Evolutionary conservation across 139 green algal genomes (phyloP), one percentile per base, ranked within the genome.

Genomic region (Eudorina sp.): DNA sequence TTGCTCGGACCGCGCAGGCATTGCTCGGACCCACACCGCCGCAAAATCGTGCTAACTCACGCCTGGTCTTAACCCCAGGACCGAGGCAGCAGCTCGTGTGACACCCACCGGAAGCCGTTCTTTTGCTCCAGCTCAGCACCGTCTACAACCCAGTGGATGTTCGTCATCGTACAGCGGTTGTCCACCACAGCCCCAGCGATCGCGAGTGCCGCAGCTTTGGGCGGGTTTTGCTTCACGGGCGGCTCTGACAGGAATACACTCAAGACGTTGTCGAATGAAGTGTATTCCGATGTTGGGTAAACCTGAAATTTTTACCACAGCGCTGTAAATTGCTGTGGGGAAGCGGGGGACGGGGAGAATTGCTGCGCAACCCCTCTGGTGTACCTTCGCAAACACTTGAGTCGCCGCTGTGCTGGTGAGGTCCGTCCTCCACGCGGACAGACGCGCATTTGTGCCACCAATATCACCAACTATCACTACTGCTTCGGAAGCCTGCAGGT

Each of bases 371-470:
- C n/a, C 14, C 74, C 45, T 0, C 74, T 45, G 34, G 27, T 25
- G 8, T 40, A 88, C 88, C 64, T 93, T 89, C 1, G 83, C 60
- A 31, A 85, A 86, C 0, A 92, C 34, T 83, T 93, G 78, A 11
- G 62, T 81, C 38, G 81, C 66, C 3, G 31, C 48, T 0, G 53
- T 81, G 41, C 51, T 80, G 45, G 38, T 31, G 31, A 87, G 4
- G 60, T 95, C 88, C 5, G 94, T 85, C 31, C 86, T 81, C 95
- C 96, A 98, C n/a, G 97, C 64, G n/a, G 96, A 93, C 43, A 99
- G 93, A 29, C 97, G 94, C 29, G 96, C 97, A 85, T 99, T 99
- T 16, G 97, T 99, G 29, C 97, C 97, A 11, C 97, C 97, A 69
- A 99, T 98, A 89, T 99, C 97, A 3, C 95, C 97, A 21, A 97